Evolutionary conservation across 208 protist species (phyloP), one percentile per base, ranked within the genome.

Genomic region (Trypanosoma mega): DNA sequence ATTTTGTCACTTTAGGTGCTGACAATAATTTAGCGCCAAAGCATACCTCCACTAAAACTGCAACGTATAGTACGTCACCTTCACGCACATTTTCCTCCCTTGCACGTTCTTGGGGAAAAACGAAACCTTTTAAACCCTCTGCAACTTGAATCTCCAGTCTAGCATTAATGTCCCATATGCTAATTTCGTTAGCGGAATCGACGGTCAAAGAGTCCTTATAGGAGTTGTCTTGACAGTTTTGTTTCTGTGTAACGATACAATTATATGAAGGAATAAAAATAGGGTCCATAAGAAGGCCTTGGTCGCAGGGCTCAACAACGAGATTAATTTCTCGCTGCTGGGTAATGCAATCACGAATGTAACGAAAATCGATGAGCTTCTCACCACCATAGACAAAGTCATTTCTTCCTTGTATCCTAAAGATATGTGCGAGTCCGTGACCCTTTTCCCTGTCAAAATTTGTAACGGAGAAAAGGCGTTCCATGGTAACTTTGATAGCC

Each of bases 371-470:
- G 43, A 83, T 84, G 1, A 85, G 47, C n/a, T 30, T 50, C 45
- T 85, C 66, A 11, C 36, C 20, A 4, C 84, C 77, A 46, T 91
- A 83, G 2, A 87, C 77, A 49, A 76, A 87, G 27, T 91, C 84
- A 20, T 74, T 82, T n/a, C 74, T 33, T 1, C 78, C 80, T 31
- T 82, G 76, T 0, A 83, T 74, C 39, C 68, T 69, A 56, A 91
- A 87, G 9, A 87, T 45, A 57, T 81, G 78, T 0, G 76, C 39
- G 18, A 67, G 51, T 9, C 72, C 53, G 1, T 47, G 27, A 33
- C 58, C 51, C 29, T 57, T 72, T 27, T 73, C 74, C 1, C 52
- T 51, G 27, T 71, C 64, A 30, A 62, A 24, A 21, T 63, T 76
- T 1, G 49, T 59, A 24, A 71, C 64, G 2, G 52, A 61, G 27